A percentile compares a stretch with the other conserved stretches of the same genome.
Evolutionary conservation across 257 asterid genomes (phyloP).

Genomic region (Solanum megistacrolobum): DNA sequence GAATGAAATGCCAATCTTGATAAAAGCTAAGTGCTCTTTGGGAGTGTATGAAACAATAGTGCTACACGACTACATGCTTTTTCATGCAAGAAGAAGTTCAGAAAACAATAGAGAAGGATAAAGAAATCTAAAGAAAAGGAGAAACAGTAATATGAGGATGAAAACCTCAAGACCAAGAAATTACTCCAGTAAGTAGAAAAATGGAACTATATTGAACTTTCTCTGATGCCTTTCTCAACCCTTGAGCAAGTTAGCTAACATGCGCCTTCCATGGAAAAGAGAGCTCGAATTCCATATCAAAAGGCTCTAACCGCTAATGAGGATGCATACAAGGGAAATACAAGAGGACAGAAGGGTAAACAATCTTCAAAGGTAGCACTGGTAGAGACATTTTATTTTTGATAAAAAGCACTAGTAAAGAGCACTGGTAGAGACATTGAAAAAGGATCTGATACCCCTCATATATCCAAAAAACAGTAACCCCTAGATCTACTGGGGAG

Average conservation of each 20-base stretch:
- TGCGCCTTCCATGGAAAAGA: background rate
- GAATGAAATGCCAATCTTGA: background rate
- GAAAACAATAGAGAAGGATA: background rate
- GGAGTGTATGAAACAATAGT: background rate
- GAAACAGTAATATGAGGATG: background rate
- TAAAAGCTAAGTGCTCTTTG: background rate
- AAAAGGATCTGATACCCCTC: background rate
- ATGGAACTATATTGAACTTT: background rate
- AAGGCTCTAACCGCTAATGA: background rate
- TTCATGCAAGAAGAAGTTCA: background rate
- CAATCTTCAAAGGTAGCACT: background rate
- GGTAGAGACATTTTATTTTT: no score
- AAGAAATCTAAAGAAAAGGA: background rate
- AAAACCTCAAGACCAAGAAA: background rate
- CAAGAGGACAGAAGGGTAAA: background rate
- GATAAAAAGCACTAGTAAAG: no score
- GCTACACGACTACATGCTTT: background rate
- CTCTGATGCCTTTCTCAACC: background rate
- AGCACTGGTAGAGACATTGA: background rate
- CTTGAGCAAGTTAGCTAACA: background rate
- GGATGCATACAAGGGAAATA: background rate
- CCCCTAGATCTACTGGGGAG: background rate
- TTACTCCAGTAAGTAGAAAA: background rate
- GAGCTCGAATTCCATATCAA: background rate
- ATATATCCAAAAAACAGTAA: no score